A percentile compares a stretch with the other conserved stretches of the same genome.
Conservation (phyloP, 163 green algal genomes). For the Chlamydomonas reinhardtii region DNA sequence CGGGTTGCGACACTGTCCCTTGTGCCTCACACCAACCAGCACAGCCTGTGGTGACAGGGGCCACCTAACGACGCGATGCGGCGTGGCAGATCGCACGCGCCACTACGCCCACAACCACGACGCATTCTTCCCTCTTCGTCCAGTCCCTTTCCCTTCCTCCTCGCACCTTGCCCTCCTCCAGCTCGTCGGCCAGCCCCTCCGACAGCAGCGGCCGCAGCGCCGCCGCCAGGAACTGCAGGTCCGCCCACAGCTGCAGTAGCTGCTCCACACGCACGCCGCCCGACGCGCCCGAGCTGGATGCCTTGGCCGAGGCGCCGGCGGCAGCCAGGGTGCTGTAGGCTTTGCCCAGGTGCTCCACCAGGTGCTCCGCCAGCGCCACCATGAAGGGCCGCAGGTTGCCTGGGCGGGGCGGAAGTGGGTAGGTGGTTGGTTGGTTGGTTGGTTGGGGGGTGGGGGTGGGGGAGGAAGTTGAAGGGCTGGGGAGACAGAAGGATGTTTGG, state of each 20-base stretch:
- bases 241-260: slow-evolving; percentile 35
- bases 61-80: no score
- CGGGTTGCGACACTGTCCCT: no score
- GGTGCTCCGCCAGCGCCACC: slow-evolving; percentile 43
- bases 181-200: neutral
- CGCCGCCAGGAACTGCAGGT: slow-evolving; percentile 15
- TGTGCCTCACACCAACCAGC: neutral
- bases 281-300: neutral
- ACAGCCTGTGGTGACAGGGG: no score
- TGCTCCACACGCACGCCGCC: slow-evolving; percentile 16
- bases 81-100: no score
- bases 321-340: neutral
- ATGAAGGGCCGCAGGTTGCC: slow-evolving; percentile 52
- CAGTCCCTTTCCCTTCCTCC: neutral
- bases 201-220: slow-evolving; percentile 39
- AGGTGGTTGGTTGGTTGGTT: neutral
- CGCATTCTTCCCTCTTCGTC: neutral
- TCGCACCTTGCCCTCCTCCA: slow-evolving; percentile 23
- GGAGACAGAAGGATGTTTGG: no score
- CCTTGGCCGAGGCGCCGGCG: no score
- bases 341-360: slow-evolving; percentile 13
- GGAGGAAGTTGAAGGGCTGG: no score
- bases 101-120: no score
- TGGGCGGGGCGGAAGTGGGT: neutral
- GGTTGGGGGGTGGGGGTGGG: no score